Evolutionary conservation across 305 asterid genomes (phyloP), one percentile per base, ranked within the genome.

Genomic region (Plantago coronopus): DNA sequence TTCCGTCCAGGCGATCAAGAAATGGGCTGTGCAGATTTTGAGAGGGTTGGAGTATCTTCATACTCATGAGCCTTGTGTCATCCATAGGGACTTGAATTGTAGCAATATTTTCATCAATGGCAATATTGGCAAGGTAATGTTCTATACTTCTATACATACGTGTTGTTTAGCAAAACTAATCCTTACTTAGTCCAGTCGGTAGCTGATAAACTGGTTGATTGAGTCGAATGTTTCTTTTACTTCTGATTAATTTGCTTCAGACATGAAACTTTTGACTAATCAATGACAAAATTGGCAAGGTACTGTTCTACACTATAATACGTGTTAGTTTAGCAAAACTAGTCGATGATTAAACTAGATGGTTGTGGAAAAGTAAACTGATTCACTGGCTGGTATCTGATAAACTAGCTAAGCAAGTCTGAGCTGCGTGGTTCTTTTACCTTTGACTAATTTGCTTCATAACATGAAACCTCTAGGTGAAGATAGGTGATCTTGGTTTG

Each of bases 401-500:
- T n/a, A n/a, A n/a, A n/a, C n/a, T n/a, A n/a, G n/a, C n/a, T n/a
- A n/a, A n/a, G n/a, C n/a, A n/a, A n/a, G n/a, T n/a, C n/a, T n/a
- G n/a, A n/a, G n/a, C n/a, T n/a, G n/a, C n/a, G n/a, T n/a, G n/a
- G n/a, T 8, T 59, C 18, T 59, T 17, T 25, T 20, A 45, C 54
- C 7, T 27, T 3, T 34, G 40, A 34, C 40, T 9, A 46, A 18
- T 8, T 6, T 48, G 10, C 7, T 61, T 12, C 18, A 61, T 46
- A 15, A 34, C 46, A 55, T 63, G 19, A 2, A 27, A 60, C 16
- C 16, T 62, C 65, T 66, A 76, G 78, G 76, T 77, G 48, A 77
- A 79, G 66, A 70, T 82, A 45, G 89, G 89, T 17, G 84, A 82
- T 73, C 37, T 82, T 9, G 82, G 89, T 2, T 31, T 79, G 64